Conservation (phyloP, 2,329 filamentous ascomycete genomes). For the Zelopaecilomyces penicillatus region DNA sequence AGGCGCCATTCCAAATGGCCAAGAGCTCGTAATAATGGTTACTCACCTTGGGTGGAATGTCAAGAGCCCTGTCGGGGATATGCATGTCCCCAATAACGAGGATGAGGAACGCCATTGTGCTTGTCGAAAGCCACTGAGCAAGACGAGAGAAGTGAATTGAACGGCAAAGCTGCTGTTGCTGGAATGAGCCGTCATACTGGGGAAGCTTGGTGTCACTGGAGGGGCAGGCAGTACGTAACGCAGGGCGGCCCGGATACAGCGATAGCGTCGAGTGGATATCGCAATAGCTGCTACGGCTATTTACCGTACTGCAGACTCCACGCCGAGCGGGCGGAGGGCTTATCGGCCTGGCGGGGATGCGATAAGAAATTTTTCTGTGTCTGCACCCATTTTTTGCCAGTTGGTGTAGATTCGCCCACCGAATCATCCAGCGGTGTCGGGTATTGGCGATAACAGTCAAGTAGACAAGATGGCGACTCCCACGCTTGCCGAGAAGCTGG, state of each 20-base stretch:
- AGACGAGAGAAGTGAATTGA: conserved; percentile 2
- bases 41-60: conserved; percentile 78
- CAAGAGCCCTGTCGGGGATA: conserved; percentile 84
- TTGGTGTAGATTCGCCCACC: neutral
- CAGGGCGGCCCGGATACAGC: conserved; percentile 19
- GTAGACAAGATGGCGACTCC: conserved; percentile 38
- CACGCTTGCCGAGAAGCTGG: conserved; percentile 76
- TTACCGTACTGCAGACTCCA: neutral
- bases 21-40: neutral
- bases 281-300: conserved; percentile 6
- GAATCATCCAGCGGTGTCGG: conserved; percentile 5
- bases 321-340: neutral
- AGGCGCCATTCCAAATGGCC: too few species aligned
- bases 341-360: conserved; percentile 10
- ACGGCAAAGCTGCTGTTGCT: conserved; percentile 4
- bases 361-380: conserved; percentile 12
- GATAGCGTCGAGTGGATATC: conserved; percentile 13
- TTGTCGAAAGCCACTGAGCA: conserved; percentile 8
- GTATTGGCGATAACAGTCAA: conserved; percentile 13
- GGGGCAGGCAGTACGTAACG: conserved; percentile 19
- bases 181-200: neutral
- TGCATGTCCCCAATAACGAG: conserved; percentile 89
- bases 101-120: conserved; percentile 77
- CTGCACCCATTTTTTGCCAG: neutral
- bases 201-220: conserved; percentile 16